Base-by-base conservation (phyloP, 2,329 filamentous ascomycete species). In the Cercospora zeina region DNA sequence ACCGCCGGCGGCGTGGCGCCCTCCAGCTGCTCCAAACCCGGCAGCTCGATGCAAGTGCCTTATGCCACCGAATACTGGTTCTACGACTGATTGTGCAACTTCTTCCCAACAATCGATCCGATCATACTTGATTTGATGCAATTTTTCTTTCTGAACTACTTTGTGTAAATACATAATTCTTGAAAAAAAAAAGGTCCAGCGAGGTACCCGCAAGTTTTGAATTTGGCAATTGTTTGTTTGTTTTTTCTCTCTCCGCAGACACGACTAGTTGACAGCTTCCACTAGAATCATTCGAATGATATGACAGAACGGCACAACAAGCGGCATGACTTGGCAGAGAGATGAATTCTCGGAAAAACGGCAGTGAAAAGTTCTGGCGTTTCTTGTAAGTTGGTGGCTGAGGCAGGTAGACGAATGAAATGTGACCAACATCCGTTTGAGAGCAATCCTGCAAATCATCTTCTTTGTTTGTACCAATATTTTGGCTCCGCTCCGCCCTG, bases 61-160 rank as follows among this genome's bases (percentile, higher is more conserved):
- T 82, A 82, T 66, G 75, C 78, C 4, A 77, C 80, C 2, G 73
- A 79, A 66, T 81, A 82, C 68, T 81, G 79, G 79, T 77, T 81
- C 57, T 81, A 77, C 65, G 77, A 73, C 9, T 70, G 53, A 64
- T 56, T 11, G 39, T 27, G 24, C 24, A 27, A 27, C 3, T 27
- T 6, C 6, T 27, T 27, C 6, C 24, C 24, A 37, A n/a, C 8
- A 36, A 42, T n/a, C 16, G 34, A 42, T 51, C 13, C 47, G 47
- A 31, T 30, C n/a, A 16, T 6, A 14, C 30, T 31, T 31, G 9
- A 11, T 31, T 30, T 50, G 21, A 27, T 50, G 30, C n/a, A 27
- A 10, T 51, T 51, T 21, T 51, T 31, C 11, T 51, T 51, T 21
- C 30, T 31, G 4, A 10, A 1, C 11, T 51, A 51, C 14, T 31